Conservation (phyloP, 73 alveolate species). For the Uronychia setigera region DNA sequence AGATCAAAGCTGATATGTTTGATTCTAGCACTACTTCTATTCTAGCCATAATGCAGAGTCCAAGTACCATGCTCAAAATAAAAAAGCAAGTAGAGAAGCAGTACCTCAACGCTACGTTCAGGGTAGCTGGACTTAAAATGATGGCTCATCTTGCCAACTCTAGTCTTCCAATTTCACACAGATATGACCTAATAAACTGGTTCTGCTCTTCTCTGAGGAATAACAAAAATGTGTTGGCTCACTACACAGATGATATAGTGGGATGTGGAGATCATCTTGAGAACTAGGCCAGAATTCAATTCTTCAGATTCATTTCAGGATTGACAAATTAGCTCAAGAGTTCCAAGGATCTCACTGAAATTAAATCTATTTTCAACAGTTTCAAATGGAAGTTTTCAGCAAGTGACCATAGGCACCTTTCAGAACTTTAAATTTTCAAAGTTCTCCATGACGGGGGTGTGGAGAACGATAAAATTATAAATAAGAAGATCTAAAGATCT, state of each 20-base stretch:
- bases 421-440: conserved; percentile 32
- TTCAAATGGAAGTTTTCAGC: conserved; percentile 72
- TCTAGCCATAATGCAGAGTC: conserved; percentile 63
- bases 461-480: conserved; percentile 16
- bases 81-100: conserved; percentile 56
- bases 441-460: conserved; percentile 54
- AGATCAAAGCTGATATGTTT: conserved; percentile 46
- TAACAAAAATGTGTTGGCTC: conserved; percentile 48
- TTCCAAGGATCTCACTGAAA: conserved; percentile 47
- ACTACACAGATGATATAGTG: conserved; percentile 47
- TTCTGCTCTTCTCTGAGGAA: conserved; percentile 62
- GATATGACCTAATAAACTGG: conserved; percentile 55
- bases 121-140: conserved; percentile 63
- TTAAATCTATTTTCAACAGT: conserved; percentile 47
- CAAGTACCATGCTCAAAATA: conserved; percentile 44
- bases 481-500: conserved; percentile 34
- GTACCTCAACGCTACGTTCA: conserved; percentile 45
- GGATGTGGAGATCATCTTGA: conserved; percentile 70
- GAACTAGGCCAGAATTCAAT: conserved; percentile 40
- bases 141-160: conserved; percentile 30
- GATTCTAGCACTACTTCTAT: conserved; percentile 53
- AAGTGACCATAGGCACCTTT: conserved; percentile 45
- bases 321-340: conserved; percentile 39
- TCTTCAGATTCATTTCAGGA: conserved; percentile 52
- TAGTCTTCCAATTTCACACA: conserved; percentile 34